Evolutionary conservation across 345 rosid genomes (phyloP).

Genomic region (Syzygium aqueum): DNA sequence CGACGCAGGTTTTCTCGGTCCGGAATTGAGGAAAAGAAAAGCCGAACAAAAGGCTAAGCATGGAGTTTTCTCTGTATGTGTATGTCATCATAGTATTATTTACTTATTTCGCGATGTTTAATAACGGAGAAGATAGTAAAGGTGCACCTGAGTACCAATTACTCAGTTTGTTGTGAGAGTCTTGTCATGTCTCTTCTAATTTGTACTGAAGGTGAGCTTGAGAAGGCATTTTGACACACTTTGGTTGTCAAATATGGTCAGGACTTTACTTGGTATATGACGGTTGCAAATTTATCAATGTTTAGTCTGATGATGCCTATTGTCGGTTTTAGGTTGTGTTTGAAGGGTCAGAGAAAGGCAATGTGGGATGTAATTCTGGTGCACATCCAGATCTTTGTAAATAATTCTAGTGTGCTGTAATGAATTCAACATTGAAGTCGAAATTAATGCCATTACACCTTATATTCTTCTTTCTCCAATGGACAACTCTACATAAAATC

Average conservation of each 20-base stretch:
- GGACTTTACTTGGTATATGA: background rate
- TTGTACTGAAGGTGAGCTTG: background rate
- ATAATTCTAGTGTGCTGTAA: background rate
- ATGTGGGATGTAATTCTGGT: background rate
- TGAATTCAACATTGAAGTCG: background rate
- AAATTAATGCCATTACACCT: background rate
- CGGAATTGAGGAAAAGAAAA: slow-evolving; percentile 69
- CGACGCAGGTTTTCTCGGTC: slow-evolving; percentile 54
- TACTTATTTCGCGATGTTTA: background rate
- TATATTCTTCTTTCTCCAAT: background rate
- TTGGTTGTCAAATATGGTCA: background rate
- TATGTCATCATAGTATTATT: background rate
- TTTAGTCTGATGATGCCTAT: background rate
- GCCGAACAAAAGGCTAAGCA: background rate
- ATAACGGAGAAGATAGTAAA: background rate
- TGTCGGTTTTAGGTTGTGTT: background rate
- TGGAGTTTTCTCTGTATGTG: background rate
- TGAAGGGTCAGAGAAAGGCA: background rate
- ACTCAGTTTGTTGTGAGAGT: background rate
- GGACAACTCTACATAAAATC: background rate
- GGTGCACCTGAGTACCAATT: background rate
- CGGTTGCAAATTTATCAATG: background rate
- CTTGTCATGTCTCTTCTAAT: background rate
- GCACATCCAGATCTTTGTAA: background rate
- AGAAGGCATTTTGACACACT: background rate